phyloP scores from a whole-genome alignment of 164 flowering plant genomes.

The Cinnamomum chago region DNA sequence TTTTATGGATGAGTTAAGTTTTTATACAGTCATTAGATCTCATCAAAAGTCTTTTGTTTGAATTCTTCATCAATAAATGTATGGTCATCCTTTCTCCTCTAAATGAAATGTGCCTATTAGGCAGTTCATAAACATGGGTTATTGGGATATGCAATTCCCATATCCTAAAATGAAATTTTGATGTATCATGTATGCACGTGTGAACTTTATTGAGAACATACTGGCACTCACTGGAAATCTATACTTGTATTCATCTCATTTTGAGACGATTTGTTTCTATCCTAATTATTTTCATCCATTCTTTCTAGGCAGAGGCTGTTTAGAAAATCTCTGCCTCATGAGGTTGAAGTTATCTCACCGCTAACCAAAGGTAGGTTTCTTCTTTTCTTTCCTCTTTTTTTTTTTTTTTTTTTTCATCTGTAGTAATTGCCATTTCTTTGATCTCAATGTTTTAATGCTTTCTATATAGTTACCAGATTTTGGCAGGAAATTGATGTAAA shows the following conservation, averaged over 20 bases:
- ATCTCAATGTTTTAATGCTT: neutral
- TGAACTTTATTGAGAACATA: neutral
- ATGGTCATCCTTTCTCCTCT: neutral
- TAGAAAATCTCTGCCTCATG: neutral
- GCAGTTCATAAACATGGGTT: neutral
- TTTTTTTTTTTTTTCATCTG: too few relatives aligned
- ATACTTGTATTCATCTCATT: neutral
- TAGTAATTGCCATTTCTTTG: neutral
- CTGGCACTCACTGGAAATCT: too few relatives aligned
- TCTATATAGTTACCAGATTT: neutral
- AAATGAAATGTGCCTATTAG: neutral
- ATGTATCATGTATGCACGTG: neutral
- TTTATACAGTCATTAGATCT: neutral
- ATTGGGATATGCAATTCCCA: neutral
- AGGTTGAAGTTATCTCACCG: neutral
- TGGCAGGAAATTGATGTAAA: conserved; percentile 8
- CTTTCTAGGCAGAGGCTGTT: conserved; percentile 2
- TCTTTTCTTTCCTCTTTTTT: neutral
- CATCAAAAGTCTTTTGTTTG: neutral
- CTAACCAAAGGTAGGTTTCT: conserved; percentile 1
- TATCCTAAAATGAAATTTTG: neutral
- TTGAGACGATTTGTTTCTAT: neutral
- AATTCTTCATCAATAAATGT: neutral
- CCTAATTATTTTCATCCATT: neutral
- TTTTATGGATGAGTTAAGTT: neutral